phyloP scores from a whole-genome alignment of 1,284 basidiomycete species.

The Tetrapyrgos nigripes region DNA sequence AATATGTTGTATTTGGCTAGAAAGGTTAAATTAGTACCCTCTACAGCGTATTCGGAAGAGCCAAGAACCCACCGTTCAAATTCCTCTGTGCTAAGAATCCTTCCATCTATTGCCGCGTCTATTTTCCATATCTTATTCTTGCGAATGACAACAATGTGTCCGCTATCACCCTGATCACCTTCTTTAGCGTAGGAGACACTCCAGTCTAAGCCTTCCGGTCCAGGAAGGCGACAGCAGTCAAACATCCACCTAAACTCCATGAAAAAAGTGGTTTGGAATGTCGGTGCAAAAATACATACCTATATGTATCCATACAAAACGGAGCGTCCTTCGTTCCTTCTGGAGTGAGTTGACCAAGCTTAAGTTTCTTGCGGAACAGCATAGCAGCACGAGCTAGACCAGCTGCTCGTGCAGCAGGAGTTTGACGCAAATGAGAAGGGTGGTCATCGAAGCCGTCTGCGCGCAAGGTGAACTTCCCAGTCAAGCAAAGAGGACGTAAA shows the following conservation, averaged over 20 bases:
- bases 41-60: background rate
- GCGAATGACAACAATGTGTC: conserved; percentile 80
- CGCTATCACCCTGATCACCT: conserved; percentile 68
- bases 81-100: conserved; percentile 73
- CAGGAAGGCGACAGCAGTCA: conserved; percentile 87
- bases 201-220: conserved; percentile 75
- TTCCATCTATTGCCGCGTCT: conserved; percentile 58
- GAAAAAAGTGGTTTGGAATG: background rate
- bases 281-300: conserved; percentile 44
- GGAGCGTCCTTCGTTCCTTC: conserved; percentile 79
- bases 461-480: background rate
- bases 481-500: background rate
- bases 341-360: conserved; percentile 70
- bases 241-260: conserved; percentile 82
- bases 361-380: conserved; percentile 73
- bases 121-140: conserved; percentile 84
- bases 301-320: conserved; percentile 89
- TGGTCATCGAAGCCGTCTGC: conserved; percentile 77
- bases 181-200: conserved; percentile 71
- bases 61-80: conserved; percentile 67
- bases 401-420: conserved; percentile 76
- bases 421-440: conserved; percentile 64
- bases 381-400: conserved; percentile 72
- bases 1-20: conserved; percentile 78
- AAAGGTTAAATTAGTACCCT: background rate